A percentile compares a stretch with the other conserved stretches of the same genome.
Evolutionary conservation across 352 stramenopile genomes (phyloP).

Genomic region (Phytophthora palmivora): DNA sequence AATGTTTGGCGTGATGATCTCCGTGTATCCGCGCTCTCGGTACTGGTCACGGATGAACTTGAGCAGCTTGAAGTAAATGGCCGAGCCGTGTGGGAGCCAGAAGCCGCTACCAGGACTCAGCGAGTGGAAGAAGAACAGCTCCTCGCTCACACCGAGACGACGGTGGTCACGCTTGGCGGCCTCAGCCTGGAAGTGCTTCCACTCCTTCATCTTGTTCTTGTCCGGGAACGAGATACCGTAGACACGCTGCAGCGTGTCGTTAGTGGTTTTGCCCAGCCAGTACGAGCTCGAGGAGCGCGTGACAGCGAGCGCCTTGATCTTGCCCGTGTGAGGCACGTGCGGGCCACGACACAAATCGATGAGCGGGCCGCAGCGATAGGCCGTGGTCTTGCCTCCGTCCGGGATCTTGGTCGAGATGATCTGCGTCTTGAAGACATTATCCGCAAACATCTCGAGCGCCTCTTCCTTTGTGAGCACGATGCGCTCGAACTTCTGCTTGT

Average conservation of each 20-base stretch:
- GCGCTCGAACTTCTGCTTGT: slow-evolving; percentile 98
- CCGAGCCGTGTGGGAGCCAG: slow-evolving; percentile 95
- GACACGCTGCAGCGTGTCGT: slow-evolving; percentile 97
- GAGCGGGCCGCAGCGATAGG: slow-evolving; percentile 97
- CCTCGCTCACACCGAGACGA: slow-evolving; percentile 92
- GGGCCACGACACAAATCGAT: slow-evolving; percentile 98
- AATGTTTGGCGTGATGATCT: slow-evolving; percentile 98
- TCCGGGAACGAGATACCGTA: slow-evolving; percentile 99
- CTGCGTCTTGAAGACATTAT: slow-evolving; percentile 99
- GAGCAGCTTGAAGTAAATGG: slow-evolving; percentile 98
- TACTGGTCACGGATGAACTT: slow-evolving; percentile 95
- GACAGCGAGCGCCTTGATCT: slow-evolving; percentile 96
- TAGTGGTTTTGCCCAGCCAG: slow-evolving; percentile 97
- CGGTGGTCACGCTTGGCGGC: slow-evolving; percentile 98
- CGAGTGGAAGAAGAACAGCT: slow-evolving; percentile 96
- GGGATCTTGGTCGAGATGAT: slow-evolving; percentile 98
- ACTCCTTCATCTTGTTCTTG: slow-evolving; percentile 98
- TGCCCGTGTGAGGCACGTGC: slow-evolving; percentile 96
- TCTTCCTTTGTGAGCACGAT: slow-evolving; percentile 99
- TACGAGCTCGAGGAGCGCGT: slow-evolving; percentile 95
- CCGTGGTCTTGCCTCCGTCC: slow-evolving; percentile 96
- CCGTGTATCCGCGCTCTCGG: slow-evolving; percentile 73
- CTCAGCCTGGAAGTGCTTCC: slow-evolving; percentile 96
- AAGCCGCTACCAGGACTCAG: slow-evolving; percentile 96
- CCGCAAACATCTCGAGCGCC: slow-evolving; percentile 97